Evolutionary conservation across 108 stramenopile species (phyloP), one percentile per base, ranked within the genome.

Genomic region (Nitzschia sp.): DNA sequence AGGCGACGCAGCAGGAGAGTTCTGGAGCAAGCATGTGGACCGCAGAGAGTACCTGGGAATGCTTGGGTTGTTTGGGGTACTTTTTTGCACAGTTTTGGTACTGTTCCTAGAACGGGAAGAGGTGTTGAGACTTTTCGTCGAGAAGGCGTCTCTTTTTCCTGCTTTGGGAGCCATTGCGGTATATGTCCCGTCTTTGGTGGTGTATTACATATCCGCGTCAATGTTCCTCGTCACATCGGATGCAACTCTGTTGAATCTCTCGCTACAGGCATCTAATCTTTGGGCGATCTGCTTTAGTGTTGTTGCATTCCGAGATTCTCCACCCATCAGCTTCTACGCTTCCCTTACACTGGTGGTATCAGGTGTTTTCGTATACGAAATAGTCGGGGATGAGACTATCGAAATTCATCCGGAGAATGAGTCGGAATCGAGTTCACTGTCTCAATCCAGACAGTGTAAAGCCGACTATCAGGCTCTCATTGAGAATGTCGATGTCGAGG

Each of bases 301-400:
- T 29, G 53, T 79, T 25, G 68, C 54, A 0, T 58, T 73, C 57
- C 57, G 44, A 38, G 75, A 64, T 14, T 57, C 74, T 44, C 87
- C 96, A 8, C 15, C 75, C 48, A 62, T 57, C 26, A 74, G 83
- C 53, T 99, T 97, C 76, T 95, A 90, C 41, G 62, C 90, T 7
- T 90, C 96, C 0, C 63, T 97, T 24, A 46, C 60, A 8, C 63
- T 97, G 19, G 91, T 92, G 3, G 71, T 89, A 3, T 57, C 66
- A 6, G 98, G 98, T 50, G 92, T 97, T 2, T 68, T 89, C 53
- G 61, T 91, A 8, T 98, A 98, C 69, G 93, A 98, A 58, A 73
- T 73, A 14, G 41, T 52, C 25, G 72, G 72, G 14, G 65, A 72
- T 69, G 29, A 24, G 3, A 55, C 54, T 55, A 19, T 3, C 0